Percentiles rank a stretch among this genome's conserved stretches.
These are phyloP conservation scores for Vaccinium vitisidaea DNA, from an alignment of 148 eudicot genomes.

Conservation along the genomic window DNA sequence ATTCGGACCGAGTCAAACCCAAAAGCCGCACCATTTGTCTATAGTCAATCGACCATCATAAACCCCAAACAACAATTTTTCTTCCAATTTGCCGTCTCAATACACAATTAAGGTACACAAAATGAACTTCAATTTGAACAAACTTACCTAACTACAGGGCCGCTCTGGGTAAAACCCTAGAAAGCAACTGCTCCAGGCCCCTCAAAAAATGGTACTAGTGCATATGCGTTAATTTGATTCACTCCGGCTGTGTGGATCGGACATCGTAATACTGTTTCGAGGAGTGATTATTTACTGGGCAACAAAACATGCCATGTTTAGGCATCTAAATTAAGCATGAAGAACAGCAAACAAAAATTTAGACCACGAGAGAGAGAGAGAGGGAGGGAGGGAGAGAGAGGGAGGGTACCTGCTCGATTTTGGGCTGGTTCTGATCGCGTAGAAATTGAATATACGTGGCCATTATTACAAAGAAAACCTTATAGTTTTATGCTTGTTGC, in stretches of 20 bases:
- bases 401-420: neutral
- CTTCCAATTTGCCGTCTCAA: slow-evolving; percentile 10
- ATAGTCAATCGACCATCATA: slow-evolving; percentile 33
- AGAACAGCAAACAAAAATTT: neutral
- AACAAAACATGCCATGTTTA: neutral
- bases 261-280: neutral
- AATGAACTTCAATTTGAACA: slow-evolving; percentile 17
- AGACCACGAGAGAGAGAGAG: neutral
- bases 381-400: neutral
- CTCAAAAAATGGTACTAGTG: neutral
- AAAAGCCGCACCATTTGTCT: slow-evolving; percentile 75
- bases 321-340: neutral
- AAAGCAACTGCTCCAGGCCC: slow-evolving; percentile 11
- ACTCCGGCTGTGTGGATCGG: neutral
- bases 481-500: neutral
- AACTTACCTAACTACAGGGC: slow-evolving; percentile 1
- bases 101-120: slow-evolving; percentile 11
- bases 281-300: neutral
- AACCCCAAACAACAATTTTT: slow-evolving; percentile 35
- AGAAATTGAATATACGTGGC: neutral
- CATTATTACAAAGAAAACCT: neutral
- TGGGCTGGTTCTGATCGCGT: neutral
- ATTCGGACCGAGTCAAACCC: slow-evolving; percentile 62
- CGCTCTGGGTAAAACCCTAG: neutral
- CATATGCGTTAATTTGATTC: neutral